Base-by-base conservation (phyloP, 192 early-diverging fungal species). In the Linnemannia zychae region DNA sequence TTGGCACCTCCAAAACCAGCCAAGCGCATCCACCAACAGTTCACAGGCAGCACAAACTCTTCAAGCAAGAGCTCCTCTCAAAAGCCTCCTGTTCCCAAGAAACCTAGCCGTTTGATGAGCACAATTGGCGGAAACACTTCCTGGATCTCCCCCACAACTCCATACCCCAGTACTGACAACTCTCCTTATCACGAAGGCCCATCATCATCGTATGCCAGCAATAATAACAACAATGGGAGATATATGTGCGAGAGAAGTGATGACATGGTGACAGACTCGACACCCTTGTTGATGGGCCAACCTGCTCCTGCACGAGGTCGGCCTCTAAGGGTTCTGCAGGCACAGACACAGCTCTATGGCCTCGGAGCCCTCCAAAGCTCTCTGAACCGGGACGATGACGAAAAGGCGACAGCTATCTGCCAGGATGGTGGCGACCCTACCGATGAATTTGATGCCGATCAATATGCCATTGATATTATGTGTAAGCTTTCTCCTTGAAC, bases 31-130 rank as follows among this genome's bases (percentile, higher is more conserved):
- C 33, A 70, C 3, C 38, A 47, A 18, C 81, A 83, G 66, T 77
- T 48, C 37, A 83, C 81, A 20, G 82, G 77, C 16, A 84, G 82
- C 28, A 84, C 82, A 22, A 84, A 74, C 16, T 84, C 82, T 7
- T 84, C 82, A 7, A 78, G 49, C 48, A 52, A 52, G 47, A 79
- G 82, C 33, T 31, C 28, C 33, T 78, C 76, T 1, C 67, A 75
- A 33, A 78, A 28, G 53, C 82, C 81, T 0, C 82, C 82, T 0
- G 82, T 79, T 2, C 82, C 77, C 38, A 84, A 84, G 66, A 84
- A 79, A 49, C 82, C 77, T 7, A 75, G 33, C 28, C 71, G 77
- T 28, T 28, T 84, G 15, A 17, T 72, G 9, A 53, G 47, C 28
- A 52, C 57, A n/a, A 63, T 63, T 22, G 57, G 57, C 13, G 57